Evolutionary conservation across 2,329 filamentous ascomycete species (phyloP).

Genomic region (Cercospora sp.): DNA sequence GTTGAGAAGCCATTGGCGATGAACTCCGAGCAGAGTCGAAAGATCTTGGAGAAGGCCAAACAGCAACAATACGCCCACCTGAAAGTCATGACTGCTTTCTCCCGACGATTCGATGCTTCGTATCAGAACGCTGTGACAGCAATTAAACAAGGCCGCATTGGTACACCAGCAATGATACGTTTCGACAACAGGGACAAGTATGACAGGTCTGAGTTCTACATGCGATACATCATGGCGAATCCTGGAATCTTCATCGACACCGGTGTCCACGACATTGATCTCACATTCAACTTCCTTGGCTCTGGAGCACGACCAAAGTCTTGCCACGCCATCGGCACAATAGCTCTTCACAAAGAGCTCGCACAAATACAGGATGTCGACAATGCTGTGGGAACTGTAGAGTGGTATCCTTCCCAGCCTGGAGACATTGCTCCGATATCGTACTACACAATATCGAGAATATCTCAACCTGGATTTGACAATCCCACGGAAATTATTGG

Average conservation of each 20-base stretch:
- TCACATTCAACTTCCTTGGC: slow-evolving; percentile 46
- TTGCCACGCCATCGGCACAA: slow-evolving; percentile 41
- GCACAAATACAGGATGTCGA: slow-evolving; percentile 44
- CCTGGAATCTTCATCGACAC: slow-evolving; percentile 50
- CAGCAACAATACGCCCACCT: slow-evolving; percentile 33
- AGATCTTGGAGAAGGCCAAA: slow-evolving; percentile 15
- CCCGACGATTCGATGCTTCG: slow-evolving; percentile 47
- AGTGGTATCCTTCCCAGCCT: slow-evolving; percentile 34
- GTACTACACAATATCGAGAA: slow-evolving; percentile 46
- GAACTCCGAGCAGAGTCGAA: slow-evolving; percentile 18
- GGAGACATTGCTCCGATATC: slow-evolving; percentile 43
- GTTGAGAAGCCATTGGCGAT: slow-evolving; percentile 54
- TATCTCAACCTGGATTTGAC: slow-evolving; percentile 46
- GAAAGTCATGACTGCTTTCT: slow-evolving; percentile 48
- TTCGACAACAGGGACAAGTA: slow-evolving; percentile 47
- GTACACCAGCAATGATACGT: slow-evolving; percentile 44
- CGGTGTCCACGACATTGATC: slow-evolving; percentile 49
- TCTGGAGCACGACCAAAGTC: slow-evolving; percentile 40
- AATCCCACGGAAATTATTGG: slow-evolving; percentile 47
- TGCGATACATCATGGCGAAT: slow-evolving; percentile 43
- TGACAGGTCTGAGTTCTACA: slow-evolving; percentile 45
- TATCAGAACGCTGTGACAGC: slow-evolving; percentile 42
- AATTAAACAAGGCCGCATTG: slow-evolving; percentile 43
- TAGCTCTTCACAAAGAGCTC: slow-evolving; percentile 42
- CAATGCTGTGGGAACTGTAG: slow-evolving; percentile 46